Evolutionary conservation across 306 rosid species (phyloP), one percentile per base, ranked within the genome.

Genomic region (Ormosia semicastrata): DNA sequence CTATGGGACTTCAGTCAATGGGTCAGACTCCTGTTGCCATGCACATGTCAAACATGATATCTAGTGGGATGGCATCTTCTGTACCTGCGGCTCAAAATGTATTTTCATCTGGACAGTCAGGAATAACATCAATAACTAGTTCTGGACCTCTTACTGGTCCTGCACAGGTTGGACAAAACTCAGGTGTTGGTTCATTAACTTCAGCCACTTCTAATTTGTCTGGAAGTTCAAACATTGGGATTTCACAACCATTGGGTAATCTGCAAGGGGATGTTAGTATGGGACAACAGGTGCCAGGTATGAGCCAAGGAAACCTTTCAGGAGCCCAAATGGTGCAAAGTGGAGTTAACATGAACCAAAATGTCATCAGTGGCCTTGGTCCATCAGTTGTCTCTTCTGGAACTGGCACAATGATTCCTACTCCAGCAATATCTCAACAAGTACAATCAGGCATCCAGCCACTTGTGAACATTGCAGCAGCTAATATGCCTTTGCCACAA

Each of bases 41-140:
- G 98, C 99, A 93, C 85, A 86, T 96, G 88, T 92, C 99, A 78
- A 96, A 84, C 82, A 93, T 95, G 99, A 95, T 95, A 86, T 95
- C 99, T 63, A 95, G 92, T 88, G 99, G 98, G 82, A 93, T 91
- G 97, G 78, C 95, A 62, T 93, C 98, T 82, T 90, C 99, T 41
- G 91, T 89, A 57, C 92, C 93, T 52, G 88, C 92, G 40, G 84
- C 91, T 81, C 99, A 93, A 82, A 95, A 88, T 65, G 94, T 88
- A 81, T 90, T 90, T 91, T 86, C 99, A 73, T 88, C 98, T 63
- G 94, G 93, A 70, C 98, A 83, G 63, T 58, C 94, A 2, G 90
- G 82, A 68, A 83, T 89, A 15, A 83, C 92, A 49, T 86, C 97
- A 40, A 85, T 89, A 6, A 79, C 89, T 66, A 92, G 94, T 80